phyloP scores from a whole-genome alignment of 2,329 filamentous ascomycete species.

The Penicillium sp. region DNA sequence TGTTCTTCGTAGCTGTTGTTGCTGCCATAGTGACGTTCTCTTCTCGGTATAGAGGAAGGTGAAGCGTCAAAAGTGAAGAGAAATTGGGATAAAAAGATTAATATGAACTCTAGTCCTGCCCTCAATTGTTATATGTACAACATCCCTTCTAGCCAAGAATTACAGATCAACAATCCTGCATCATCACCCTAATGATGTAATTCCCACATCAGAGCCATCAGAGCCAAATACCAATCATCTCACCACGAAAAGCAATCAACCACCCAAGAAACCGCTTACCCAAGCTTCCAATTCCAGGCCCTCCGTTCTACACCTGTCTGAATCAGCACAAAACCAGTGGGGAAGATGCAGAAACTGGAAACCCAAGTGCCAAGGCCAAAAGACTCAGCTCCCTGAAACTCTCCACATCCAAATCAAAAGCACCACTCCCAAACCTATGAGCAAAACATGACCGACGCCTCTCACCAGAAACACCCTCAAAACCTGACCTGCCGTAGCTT shows the following conservation, averaged over 20 bases:
- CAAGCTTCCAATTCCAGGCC: not conserved
- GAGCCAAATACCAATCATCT: not conserved
- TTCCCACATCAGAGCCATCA: not conserved
- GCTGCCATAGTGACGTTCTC: constrained; percentile 16
- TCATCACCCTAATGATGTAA: constrained; percentile 2
- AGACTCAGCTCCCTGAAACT: too few species aligned
- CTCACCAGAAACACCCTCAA: not conserved
- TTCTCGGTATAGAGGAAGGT: not conserved
- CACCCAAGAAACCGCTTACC: not conserved
- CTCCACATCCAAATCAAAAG: not conserved
- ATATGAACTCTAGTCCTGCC: not conserved
- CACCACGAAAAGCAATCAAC: not conserved
- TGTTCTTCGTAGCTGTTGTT: constrained; percentile 2
- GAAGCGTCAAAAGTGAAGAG: not conserved
- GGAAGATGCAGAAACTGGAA: constrained; percentile 7
- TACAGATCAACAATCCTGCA: not conserved
- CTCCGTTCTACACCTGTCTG: too few species aligned
- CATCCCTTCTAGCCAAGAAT: not conserved
- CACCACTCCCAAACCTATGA: not conserved
- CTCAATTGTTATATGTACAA: not conserved
- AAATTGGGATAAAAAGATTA: constrained; percentile 3
- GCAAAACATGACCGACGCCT: not conserved
- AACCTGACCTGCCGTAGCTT: constrained; percentile 1
- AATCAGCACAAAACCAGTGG: not conserved
- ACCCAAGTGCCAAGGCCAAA: not conserved